phyloP scores from a whole-genome alignment of 768 basidiomycete species.

The Leccinum arenicola region DNA sequence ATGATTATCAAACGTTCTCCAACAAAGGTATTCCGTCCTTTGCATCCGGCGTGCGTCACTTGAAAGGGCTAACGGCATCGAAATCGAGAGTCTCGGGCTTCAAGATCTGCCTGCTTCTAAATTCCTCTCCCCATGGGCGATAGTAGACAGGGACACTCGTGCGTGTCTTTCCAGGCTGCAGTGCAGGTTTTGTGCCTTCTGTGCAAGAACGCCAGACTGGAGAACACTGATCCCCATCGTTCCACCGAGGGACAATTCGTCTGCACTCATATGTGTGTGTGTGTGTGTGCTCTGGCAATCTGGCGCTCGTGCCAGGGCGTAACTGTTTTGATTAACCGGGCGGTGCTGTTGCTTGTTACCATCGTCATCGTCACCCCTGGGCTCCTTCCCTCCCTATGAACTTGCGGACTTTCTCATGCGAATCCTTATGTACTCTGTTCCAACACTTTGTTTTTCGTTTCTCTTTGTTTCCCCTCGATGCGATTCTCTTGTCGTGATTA shows the following conservation, averaged over 20 bases:
- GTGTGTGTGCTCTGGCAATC: conserved; percentile 16
- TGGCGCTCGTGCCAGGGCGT: conserved; percentile 16
- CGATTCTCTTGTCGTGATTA: conserved; percentile 11
- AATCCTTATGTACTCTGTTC: conserved; percentile 26
- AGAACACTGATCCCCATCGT: conserved; percentile 17
- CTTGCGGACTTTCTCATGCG: conserved; percentile 28
- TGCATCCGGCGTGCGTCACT: not conserved
- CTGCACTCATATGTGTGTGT: conserved; percentile 22
- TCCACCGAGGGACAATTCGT: conserved; percentile 22
- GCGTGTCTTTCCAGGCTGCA: conserved; percentile 25
- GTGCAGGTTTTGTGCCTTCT: conserved; percentile 13
- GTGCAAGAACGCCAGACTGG: conserved; percentile 18
- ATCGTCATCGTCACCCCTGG: conserved; percentile 6
- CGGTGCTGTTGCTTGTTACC: conserved; percentile 16
- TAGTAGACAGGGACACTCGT: conserved; percentile 20
- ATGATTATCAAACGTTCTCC: conserved; percentile 6
- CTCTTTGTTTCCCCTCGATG: conserved; percentile 3
- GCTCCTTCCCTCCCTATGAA: conserved; percentile 7
- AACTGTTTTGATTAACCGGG: conserved; percentile 21
- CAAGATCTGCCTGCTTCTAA: conserved; percentile 18
- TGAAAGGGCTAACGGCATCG: not conserved
- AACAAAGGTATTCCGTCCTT: conserved; percentile 11
- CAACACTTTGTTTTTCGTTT: not conserved
- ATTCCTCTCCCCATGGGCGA: conserved; percentile 12
- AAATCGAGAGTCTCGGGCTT: conserved; percentile 19